Evolutionary conservation across 176 grass and related monocot species (phyloP).

Genomic region (Lolium perenne): DNA sequence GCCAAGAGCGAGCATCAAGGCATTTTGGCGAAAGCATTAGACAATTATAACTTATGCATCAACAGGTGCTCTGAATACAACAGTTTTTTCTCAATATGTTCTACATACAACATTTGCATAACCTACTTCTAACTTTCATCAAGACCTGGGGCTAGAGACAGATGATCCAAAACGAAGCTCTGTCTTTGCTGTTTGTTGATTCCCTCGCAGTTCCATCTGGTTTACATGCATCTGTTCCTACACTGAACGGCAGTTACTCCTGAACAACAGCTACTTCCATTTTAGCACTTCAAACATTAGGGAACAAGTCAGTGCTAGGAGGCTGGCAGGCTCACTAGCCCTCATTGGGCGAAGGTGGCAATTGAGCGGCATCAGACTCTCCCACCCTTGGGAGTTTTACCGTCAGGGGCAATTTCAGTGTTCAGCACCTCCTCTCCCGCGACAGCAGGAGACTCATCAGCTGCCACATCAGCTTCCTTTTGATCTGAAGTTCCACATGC

Average conservation of each 20-base stretch:
- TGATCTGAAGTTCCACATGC: neutral
- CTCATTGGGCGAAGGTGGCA: neutral
- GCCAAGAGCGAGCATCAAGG: neutral
- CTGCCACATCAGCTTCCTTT: neutral
- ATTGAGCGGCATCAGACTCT: slow-evolving; percentile 8
- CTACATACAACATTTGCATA: slow-evolving; percentile 37
- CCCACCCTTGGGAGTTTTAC: slow-evolving; percentile 7
- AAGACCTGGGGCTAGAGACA: neutral
- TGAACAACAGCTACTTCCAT: neutral
- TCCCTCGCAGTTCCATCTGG: neutral
- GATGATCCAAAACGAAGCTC: no score
- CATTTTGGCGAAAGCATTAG: neutral
- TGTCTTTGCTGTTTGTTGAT: no score
- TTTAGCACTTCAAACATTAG: neutral
- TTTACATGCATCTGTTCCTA: neutral
- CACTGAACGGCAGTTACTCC: neutral
- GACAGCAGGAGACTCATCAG: neutral
- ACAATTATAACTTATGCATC: slow-evolving; percentile 22
- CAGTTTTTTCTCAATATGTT: slow-evolving; percentile 18
- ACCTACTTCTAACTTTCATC: slow-evolving; percentile 23
- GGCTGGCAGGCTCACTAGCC: slow-evolving; percentile 2
- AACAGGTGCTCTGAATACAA: slow-evolving; percentile 8
- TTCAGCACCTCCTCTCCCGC: slow-evolving; percentile 13
- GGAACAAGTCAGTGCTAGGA: neutral
- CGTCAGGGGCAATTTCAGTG: neutral